phyloP scores from a whole-genome alignment of 768 basidiomycete genomes.

The Pleurotus tuoliensis region DNA sequence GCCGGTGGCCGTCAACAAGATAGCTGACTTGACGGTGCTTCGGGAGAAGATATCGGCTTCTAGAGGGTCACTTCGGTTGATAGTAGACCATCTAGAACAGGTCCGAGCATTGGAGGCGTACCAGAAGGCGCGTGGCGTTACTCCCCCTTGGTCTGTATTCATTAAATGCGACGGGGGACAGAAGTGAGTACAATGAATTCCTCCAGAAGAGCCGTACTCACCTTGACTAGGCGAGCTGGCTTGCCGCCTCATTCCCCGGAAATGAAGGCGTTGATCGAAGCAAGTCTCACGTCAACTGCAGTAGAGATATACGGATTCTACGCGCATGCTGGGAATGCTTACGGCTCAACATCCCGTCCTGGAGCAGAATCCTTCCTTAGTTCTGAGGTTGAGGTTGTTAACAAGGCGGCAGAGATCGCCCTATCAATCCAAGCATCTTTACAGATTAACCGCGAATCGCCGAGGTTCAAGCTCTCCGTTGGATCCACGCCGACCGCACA shows the following conservation, averaged over 20 bases:
- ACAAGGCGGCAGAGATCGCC: conserved; percentile 56
- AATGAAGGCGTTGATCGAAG: conserved; percentile 53
- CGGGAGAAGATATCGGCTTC: conserved; percentile 49
- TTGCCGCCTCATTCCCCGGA: conserved; percentile 46
- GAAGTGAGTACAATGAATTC: conserved; percentile 44
- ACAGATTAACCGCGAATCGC: conserved; percentile 16
- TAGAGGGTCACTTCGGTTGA: conserved; percentile 61
- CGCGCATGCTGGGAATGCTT: conserved; percentile 73
- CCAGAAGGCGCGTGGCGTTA: conserved; percentile 36
- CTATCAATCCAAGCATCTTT: conserved; percentile 36
- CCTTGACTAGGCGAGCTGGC: conserved; percentile 63
- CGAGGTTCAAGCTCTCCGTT: conserved; percentile 68
- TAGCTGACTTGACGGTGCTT: conserved; percentile 62
- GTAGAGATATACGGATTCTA: conserved; percentile 81
- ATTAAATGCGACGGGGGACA: conserved; percentile 79
- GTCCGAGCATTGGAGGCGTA: conserved; percentile 60
- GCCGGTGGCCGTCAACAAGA: conserved; percentile 66
- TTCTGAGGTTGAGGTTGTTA: conserved; percentile 67
- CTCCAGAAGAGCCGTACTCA: conserved; percentile 10
- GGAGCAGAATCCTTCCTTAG: conserved; percentile 66
- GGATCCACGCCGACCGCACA: conserved; percentile 90
- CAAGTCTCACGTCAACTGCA: conserved; percentile 47
- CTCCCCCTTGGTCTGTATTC: conserved; percentile 68
- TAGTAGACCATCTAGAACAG: conserved; percentile 77
- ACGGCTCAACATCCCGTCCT: conserved; percentile 64